These are phyloP conservation scores for Echinochloa phyllopogon DNA, from an alignment of 176 grass and related monocot genomes.

Conservation along the genomic window DNA sequence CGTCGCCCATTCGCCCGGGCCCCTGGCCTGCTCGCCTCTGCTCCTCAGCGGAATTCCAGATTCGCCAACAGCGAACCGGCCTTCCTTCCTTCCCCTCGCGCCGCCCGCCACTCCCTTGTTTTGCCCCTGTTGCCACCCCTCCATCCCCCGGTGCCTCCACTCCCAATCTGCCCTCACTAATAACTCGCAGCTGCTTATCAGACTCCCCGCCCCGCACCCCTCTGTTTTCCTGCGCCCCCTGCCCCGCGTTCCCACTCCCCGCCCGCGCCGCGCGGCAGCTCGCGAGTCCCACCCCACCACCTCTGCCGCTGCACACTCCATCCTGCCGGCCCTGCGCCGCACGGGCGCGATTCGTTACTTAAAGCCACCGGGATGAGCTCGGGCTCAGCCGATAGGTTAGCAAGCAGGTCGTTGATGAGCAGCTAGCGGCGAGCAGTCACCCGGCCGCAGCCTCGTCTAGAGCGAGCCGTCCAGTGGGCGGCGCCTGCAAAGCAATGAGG, in stretches of 20 bases:
- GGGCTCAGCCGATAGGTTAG: background rate
- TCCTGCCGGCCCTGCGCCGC: background rate
- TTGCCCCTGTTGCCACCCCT: background rate
- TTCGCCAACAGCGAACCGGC: background rate
- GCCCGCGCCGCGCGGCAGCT: background rate
- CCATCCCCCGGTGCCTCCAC: background rate
- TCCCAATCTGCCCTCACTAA: background rate
- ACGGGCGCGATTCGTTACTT: background rate
- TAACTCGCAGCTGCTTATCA: constrained; percentile 3
- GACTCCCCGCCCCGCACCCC: constrained; percentile 9
- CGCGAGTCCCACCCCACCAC: background rate
- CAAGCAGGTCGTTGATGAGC: constrained; percentile 5
- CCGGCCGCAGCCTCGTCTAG: background rate
- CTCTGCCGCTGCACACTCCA: background rate
- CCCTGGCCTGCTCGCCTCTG: background rate
- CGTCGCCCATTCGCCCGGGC: constrained; percentile 17
- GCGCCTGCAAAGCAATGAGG: constrained; percentile 45
- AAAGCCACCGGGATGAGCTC: too few species aligned
- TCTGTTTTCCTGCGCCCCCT: background rate
- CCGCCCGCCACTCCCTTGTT: background rate
- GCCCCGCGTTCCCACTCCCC: constrained; percentile 6
- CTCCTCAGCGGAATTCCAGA: background rate
- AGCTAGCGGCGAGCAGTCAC: background rate
- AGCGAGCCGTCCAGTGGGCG: background rate
- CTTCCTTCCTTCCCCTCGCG: background rate